These are phyloP conservation scores for Obelidium mucronatum DNA, from an alignment of 192 early-diverging fungal genomes.

Conservation along the genomic window DNA sequence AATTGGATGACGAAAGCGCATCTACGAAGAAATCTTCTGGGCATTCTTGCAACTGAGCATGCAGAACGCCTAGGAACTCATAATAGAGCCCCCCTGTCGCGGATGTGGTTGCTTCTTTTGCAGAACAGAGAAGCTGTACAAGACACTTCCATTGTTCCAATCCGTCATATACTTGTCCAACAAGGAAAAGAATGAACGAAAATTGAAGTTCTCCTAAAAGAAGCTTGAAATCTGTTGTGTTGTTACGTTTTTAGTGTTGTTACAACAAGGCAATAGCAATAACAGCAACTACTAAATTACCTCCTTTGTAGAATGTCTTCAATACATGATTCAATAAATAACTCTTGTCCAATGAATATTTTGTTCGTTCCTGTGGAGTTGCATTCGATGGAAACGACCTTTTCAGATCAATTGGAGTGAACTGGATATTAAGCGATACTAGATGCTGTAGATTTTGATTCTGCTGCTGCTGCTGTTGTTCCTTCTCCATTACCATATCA, in stretches of 20 bases:
- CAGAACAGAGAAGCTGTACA: conserved; percentile 72
- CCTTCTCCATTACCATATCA: too few relatives aligned
- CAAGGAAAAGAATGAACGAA: conserved; percentile 77
- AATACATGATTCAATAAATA: conserved; percentile 76
- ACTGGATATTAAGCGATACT: conserved; percentile 41
- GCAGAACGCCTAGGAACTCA: conserved; percentile 49
- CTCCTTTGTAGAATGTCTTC: conserved; percentile 15
- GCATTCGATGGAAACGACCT: conserved; percentile 82
- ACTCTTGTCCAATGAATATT: conserved; percentile 89
- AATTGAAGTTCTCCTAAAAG: conserved; percentile 86
- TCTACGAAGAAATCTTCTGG: conserved; percentile 76
- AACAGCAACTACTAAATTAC: conserved; percentile 25
- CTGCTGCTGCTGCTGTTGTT: neutral
- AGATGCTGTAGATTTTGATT: too few relatives aligned
- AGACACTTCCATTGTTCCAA: conserved; percentile 89
- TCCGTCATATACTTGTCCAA: conserved; percentile 84
- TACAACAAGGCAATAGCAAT: neutral
- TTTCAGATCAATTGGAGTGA: conserved; percentile 81
- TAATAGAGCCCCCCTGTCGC: neutral
- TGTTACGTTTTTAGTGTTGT: neutral
- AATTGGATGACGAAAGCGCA: conserved; percentile 69
- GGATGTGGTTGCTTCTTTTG: conserved; percentile 61
- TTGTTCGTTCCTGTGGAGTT: conserved; percentile 68
- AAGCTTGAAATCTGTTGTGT: conserved; percentile 50
- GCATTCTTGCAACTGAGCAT: conserved; percentile 71